Conservation (phyloP, 257 asterid species). For the Capsicum pubescens region DNA sequence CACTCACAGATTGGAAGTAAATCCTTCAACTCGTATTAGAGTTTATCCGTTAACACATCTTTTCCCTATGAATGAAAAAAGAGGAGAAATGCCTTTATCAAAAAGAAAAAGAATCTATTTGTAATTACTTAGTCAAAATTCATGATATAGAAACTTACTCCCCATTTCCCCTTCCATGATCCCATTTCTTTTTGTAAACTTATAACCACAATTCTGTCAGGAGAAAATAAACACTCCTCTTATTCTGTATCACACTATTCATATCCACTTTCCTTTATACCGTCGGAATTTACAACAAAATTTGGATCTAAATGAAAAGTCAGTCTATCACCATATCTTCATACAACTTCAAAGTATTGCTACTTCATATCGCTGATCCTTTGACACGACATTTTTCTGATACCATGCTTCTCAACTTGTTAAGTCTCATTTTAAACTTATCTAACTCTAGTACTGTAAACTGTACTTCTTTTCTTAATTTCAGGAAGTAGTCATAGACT, state of each 20-base stretch:
- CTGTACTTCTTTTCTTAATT: not conserved
- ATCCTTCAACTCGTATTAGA: not conserved
- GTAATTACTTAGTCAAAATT: not conserved
- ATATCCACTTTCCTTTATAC: not conserved
- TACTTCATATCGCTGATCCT: not conserved
- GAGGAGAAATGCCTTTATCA: not conserved
- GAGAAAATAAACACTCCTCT: not conserved
- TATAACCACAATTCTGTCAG: not conserved
- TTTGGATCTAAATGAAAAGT: constrained; percentile 13
- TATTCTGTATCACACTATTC: not conserved
- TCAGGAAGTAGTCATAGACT: not conserved
- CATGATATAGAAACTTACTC: not conserved
- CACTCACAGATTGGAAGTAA: not conserved
- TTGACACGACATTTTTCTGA: not conserved
- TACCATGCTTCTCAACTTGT: not conserved
- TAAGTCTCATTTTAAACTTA: not conserved
- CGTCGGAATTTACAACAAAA: not conserved
- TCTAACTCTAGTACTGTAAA: not conserved
- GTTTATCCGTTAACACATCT: not conserved
- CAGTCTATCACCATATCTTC: not conserved
- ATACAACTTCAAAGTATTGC: not conserved
- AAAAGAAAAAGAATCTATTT: not conserved
- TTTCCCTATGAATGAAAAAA: not conserved
- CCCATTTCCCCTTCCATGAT: not conserved
- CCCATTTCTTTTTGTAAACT: not conserved